These are phyloP conservation scores for Alternaria incomplexa DNA, from an alignment of 2,329 filamentous ascomycete genomes.

Conservation along the genomic window DNA sequence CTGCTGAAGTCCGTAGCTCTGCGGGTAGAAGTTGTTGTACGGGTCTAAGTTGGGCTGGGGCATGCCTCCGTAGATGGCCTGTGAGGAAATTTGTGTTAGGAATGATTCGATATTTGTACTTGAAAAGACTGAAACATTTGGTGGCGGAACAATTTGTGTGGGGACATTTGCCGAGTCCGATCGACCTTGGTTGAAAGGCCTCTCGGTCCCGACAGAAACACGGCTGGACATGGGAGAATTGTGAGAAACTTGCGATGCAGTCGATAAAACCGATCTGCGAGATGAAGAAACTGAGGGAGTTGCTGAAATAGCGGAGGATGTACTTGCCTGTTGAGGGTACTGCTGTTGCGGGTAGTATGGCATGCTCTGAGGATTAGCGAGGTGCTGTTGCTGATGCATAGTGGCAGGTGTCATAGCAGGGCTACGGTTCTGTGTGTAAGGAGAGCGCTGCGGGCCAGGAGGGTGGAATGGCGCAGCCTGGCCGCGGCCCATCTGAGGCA, in stretches of 20 bases:
- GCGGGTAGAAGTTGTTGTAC: constrained; percentile 54
- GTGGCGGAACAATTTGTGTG: constrained; percentile 8
- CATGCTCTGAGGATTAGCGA: constrained; percentile 62
- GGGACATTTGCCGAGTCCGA: constrained; percentile 30
- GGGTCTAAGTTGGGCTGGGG: constrained; percentile 55
- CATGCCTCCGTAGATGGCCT: constrained; percentile 65
- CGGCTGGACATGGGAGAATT: constrained; percentile 9
- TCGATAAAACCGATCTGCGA: constrained; percentile 26
- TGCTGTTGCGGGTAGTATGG: constrained; percentile 67
- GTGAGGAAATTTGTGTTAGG: constrained; percentile 70
- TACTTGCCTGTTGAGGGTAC: constrained; percentile 67
- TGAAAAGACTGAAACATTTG: constrained; percentile 55
- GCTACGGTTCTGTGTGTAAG: constrained; percentile 62
- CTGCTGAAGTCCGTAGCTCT: constrained; percentile 56
- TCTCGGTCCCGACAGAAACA: constrained; percentile 21
- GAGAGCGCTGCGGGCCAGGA: constrained; percentile 60
- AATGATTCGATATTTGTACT: constrained; percentile 73
- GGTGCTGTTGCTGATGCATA: constrained; percentile 68
- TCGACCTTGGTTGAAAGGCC: constrained; percentile 23
- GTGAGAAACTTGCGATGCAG: constrained; percentile 20
- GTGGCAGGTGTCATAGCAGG: constrained; percentile 66
- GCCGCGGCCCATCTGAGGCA: constrained; percentile 58
- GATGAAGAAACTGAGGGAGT: constrained; percentile 20
- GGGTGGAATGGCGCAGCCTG: constrained; percentile 61
- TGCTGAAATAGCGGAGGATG: constrained; percentile 52